A percentile compares a stretch with the other conserved stretches of the same genome.
These are phyloP conservation scores for Boletus nobilissimus DNA, from an alignment of 1,284 basidiomycete genomes.

Conservation along the genomic window DNA sequence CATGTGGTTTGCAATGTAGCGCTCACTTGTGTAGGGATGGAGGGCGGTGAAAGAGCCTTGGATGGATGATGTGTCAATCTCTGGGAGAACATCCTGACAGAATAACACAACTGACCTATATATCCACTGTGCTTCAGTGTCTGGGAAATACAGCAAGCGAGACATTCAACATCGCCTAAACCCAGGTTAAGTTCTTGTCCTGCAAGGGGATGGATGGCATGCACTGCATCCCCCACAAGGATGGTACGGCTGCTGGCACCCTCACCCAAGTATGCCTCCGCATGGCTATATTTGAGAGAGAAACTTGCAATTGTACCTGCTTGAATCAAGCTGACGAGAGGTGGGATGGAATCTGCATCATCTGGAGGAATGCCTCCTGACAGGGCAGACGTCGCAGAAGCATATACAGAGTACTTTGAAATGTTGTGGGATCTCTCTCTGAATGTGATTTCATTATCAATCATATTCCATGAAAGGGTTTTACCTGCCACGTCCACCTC, in stretches of 20 bases:
- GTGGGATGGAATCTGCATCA: slow-evolving; percentile 77
- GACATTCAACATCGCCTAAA: slow-evolving; percentile 82
- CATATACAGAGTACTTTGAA: slow-evolving; percentile 68
- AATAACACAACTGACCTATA: slow-evolving; percentile 65
- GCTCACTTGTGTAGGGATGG: slow-evolving; percentile 77
- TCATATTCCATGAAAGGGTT: slow-evolving; percentile 56
- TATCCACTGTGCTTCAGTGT: slow-evolving; percentile 76
- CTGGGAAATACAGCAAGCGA: slow-evolving; percentile 70
- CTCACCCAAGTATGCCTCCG: slow-evolving; percentile 87
- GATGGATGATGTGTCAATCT: background rate
- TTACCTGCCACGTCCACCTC: slow-evolving; percentile 59
- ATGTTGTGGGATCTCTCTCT: slow-evolving; percentile 75
- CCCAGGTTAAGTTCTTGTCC: slow-evolving; percentile 97
- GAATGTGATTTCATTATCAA: slow-evolving; percentile 72
- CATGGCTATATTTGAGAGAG: slow-evolving; percentile 89
- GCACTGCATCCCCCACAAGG: slow-evolving; percentile 95
- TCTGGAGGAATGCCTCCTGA: slow-evolving; percentile 66
- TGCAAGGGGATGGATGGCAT: slow-evolving; percentile 95
- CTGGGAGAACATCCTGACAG: background rate
- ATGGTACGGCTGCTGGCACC: slow-evolving; percentile 76
- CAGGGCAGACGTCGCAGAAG: slow-evolving; percentile 54
- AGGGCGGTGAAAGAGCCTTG: slow-evolving; percentile 80
- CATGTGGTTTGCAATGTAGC: slow-evolving; percentile 88
- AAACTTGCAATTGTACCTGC: slow-evolving; percentile 87
- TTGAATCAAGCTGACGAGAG: slow-evolving; percentile 79